Evolutionary conservation across 371 early-diverging fungal species (phyloP), one percentile per base, ranked within the genome.

Genomic region (Mucor saturninus): DNA sequence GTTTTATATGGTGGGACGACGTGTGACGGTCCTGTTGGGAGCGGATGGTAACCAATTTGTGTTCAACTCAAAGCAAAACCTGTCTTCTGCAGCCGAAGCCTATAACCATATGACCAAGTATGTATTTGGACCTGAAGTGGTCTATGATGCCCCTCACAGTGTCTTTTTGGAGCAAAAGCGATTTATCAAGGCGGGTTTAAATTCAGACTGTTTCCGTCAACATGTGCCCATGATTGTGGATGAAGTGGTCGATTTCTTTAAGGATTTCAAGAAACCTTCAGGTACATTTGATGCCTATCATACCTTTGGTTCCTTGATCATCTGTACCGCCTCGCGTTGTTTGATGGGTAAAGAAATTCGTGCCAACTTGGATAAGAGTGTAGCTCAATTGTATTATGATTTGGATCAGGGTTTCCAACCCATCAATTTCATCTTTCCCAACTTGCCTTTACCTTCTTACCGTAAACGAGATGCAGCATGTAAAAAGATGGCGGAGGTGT

Each of bases 141-240:
- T 97, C n/a, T 98, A 97, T 80, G 98, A 97, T 81, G 94, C 93
- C 53, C 91, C 91, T 29, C 96, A 97, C 79, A 70, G 85, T 60
- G 82, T 93, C 56, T 89, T 98, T 68, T 96, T 98, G 95, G 97
- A 98, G 76, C 98, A 98, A 80, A 98, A 98, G 81, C 91, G 92
- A 77, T 95, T 98, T 71, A 91, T 95, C 77, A 98, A 98, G 84
- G 89, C 92, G 62, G 93, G 94, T 60, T 81, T 98, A 66, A 89
- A 93, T 61, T 86, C 88, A 57, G 91, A 94, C 30, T 90, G 89
- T 67, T 92, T 98, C 83, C 86, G 90, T 57, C 73, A 87, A 45
- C 96, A 97, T 79, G 91, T 97, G 30, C 92, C 94, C 54, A 87
- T 94, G 75, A 90, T 97, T 65, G 84, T 86, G 28, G 82, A 93